These are phyloP conservation scores for Orbilia oligospora DNA, from an alignment of 2,329 filamentous ascomycete species.

Conservation along the genomic window DNA sequence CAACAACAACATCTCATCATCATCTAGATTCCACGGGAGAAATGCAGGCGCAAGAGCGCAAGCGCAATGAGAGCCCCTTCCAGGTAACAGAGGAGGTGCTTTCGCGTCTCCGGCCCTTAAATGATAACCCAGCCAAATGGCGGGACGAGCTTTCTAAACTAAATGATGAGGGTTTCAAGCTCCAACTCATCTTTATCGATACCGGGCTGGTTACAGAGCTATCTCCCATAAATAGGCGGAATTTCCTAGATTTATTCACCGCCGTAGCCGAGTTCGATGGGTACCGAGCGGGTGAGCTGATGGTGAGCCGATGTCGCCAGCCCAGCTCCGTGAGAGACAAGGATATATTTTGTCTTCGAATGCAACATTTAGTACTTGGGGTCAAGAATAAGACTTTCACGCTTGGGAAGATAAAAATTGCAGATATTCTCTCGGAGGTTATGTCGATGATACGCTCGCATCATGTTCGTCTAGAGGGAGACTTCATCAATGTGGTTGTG, in stretches of 20 bases:
- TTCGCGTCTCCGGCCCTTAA: conserved; percentile 81
- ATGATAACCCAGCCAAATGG: conserved; percentile 80
- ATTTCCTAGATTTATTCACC: conserved; percentile 96
- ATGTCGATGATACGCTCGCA: conserved; percentile 91
- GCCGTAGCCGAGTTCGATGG: conserved; percentile 97
- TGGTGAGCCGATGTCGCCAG: conserved; percentile 95
- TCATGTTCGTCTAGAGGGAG: conserved; percentile 93
- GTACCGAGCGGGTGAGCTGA: conserved; percentile 92
- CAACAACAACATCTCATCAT: background rate
- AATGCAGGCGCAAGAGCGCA: conserved; percentile 65
- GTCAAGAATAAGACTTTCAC: conserved; percentile 94
- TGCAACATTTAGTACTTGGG: conserved; percentile 93
- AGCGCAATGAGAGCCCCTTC: conserved; percentile 66
- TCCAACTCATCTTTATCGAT: conserved; percentile 97
- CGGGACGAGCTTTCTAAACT: conserved; percentile 80
- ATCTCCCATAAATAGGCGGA: conserved; percentile 85
- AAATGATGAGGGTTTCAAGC: conserved; percentile 88
- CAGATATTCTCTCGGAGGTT: conserved; percentile 92
- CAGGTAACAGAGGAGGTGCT: conserved; percentile 92
- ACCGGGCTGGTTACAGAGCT: conserved; percentile 95
- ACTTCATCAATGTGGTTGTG: conserved; percentile 98
- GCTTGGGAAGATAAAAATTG: conserved; percentile 93
- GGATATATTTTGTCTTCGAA: conserved; percentile 92
- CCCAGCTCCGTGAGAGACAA: conserved; percentile 89
- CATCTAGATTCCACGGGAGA: conserved; percentile 60